Base-by-base conservation (phyloP, 345 rosid genomes). In the Conringia planisiliqua region DNA sequence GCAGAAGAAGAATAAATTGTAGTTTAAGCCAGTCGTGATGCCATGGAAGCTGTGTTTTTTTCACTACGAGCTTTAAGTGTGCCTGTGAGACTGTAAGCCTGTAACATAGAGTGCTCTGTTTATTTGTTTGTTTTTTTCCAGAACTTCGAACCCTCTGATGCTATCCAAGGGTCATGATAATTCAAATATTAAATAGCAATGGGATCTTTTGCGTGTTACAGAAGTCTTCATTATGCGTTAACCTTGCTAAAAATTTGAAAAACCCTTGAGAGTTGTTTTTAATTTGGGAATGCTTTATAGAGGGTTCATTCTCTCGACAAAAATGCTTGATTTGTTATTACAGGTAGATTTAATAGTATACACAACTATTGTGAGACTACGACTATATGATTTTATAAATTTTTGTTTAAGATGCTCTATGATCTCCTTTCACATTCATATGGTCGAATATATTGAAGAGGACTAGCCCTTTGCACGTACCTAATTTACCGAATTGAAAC, bases 1-100 rank as follows among this genome's bases (percentile, higher is more conserved):
- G 54, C 11, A 43, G 30, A 65, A 72, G 26, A 60, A 62, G 26
- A 63, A 40, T n/a, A 55, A 43, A 39, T 55, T 63, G 56, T 33
- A 44, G 58, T n/a, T 54, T 29, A 18, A 73, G 43, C 38, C 20
- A 73, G 40, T 73, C 43, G 29, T 16, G 47, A 55, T 73, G 65
- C 71, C 70, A 55, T 56, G 47, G 57, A 73, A 54, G 71, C 65
- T 65, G 39, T 54, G 47, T 32, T 32, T 73, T 64, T 51, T 35
- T 46, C 26, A 56, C 46, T 55, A 44, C 63, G 55, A 55, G 77
- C 71, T 65, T 63, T 7, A 65, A 65, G 66, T 73, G 66, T 55
- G 72, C 30, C 51, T 65, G 71, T 73, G 58, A 56, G 60, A 74
- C 40, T 32, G 24, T 65, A 66, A 26, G 36, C n/a, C 42, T 7